A percentile compares a stretch with the other conserved stretches of the same genome.
phyloP scores from a whole-genome alignment of 139 green algal species.

The Desmodesmus armatus region DNA sequence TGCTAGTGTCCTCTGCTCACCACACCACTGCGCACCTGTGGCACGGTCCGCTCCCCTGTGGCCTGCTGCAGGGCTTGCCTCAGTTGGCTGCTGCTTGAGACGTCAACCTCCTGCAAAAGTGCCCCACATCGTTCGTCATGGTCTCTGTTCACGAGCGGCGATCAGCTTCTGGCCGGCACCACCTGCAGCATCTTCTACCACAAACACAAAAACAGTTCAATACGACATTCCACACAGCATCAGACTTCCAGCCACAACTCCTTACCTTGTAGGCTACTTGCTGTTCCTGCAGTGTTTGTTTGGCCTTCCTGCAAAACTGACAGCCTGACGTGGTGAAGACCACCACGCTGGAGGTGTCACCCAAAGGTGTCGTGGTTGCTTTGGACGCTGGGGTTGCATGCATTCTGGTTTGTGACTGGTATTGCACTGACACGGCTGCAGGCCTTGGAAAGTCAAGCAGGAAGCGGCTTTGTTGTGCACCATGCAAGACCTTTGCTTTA shows the following conservation, averaged over 20 bases:
- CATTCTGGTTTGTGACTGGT: not conserved
- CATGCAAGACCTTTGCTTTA: no score
- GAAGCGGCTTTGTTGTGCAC: no score
- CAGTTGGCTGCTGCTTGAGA: constrained; percentile 54
- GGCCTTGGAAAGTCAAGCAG: no score
- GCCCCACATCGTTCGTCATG: not conserved
- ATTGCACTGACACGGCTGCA: not conserved
- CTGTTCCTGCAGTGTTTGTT: constrained; percentile 64
- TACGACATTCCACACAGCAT: no score
- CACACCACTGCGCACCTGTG: constrained; percentile 72
- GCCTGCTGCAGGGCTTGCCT: constrained; percentile 64
- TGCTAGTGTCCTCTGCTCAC: no score
- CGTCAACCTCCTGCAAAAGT: constrained; percentile 70
- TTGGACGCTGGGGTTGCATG: not conserved
- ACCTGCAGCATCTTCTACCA: no score
- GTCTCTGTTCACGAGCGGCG: no score
- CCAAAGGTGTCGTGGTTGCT: not conserved
- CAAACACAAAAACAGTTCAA: no score
- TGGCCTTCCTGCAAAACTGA: constrained; percentile 84
- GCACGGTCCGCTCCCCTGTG: constrained; percentile 81
- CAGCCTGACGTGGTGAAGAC: constrained; percentile 87
- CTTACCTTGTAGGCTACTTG: constrained; percentile 61
- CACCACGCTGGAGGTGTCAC: constrained; percentile 59
- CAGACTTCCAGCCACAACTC: no score
- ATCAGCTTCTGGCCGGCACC: no score